Evolutionary conservation across 306 rosid genomes (phyloP).

Genomic region (Heteromeles arbutifolia): DNA sequence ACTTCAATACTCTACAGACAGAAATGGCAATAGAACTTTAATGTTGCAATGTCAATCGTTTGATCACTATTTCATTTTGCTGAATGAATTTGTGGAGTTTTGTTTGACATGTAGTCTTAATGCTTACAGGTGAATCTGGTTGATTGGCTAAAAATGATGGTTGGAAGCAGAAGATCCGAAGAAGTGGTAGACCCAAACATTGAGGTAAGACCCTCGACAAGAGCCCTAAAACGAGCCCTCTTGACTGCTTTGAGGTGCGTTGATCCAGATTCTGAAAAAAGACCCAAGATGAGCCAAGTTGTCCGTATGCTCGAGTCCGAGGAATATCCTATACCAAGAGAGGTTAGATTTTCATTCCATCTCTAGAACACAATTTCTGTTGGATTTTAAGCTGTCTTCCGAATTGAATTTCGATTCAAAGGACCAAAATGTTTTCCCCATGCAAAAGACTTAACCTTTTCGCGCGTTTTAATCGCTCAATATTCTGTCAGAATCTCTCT

Average conservation of each 20-base stretch:
- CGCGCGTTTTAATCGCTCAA: background rate
- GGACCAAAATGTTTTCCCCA: background rate
- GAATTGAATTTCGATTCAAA: background rate
- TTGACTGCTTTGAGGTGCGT: conserved; percentile 89
- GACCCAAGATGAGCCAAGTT: conserved; percentile 92
- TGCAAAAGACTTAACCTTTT: background rate
- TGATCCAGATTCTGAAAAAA: conserved; percentile 88
- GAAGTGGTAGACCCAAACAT: conserved; percentile 88
- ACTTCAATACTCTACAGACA: background rate
- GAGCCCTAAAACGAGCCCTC: conserved; percentile 79
- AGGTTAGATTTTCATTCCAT: conserved; percentile 38
- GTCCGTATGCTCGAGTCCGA: conserved; percentile 93
- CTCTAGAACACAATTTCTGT: background rate
- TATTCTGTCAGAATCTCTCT: background rate
- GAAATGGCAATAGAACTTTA: background rate
- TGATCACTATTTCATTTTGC: background rate
- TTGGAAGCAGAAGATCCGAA: conserved; percentile 81
- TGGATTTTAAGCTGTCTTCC: background rate
- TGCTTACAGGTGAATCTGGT: conserved; percentile 72
- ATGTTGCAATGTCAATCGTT: background rate
- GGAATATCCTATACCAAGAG: conserved; percentile 80
- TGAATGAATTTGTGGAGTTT: conserved; percentile 1
- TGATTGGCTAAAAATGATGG: conserved; percentile 95
- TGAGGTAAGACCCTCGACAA: conserved; percentile 69
- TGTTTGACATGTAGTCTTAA: conserved; percentile 6